Evolutionary conservation across 768 basidiomycete genomes (phyloP), one percentile per base, ranked within the genome.

Genomic region (Tulasnella sp.): DNA sequence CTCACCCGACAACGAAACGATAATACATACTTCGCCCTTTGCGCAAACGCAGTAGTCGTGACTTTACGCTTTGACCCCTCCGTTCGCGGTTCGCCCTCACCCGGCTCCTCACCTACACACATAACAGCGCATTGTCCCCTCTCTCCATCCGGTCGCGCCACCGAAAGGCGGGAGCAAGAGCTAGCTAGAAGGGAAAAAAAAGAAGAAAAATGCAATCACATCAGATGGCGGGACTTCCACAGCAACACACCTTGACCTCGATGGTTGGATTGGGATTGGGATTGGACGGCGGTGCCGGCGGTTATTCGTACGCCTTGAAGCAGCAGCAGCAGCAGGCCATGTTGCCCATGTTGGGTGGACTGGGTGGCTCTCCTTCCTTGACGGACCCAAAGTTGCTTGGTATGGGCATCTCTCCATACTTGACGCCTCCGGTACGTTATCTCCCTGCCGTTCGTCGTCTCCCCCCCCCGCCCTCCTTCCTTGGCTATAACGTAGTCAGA

Each of bases 391-490:
- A 40, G 71, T 40, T 46, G n/a, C 71, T 46, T 37, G 57, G 57
- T 13, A 44, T 46, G 51, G 48, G 51, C 20, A 26, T 67, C 29
- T 75, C 74, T 9, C 51, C 74, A 16, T 75, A 75, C 57, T 55
- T 74, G 48, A 74, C 73, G 37, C 51, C 73, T 37, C 74, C 74
- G 57, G 74, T 75, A 75, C 46, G 74, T 75, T 75, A n/a, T 29
- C 15, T 48, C 5, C 20, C 20, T 29, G 2, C 29, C 11, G n/a
- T 61, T 32, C 57, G 37, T 32, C 16, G 18, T 39, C 46, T 32
- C 11, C 57, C 57, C n/a, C 23, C 15, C 57, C n/a, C n/a, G n/a
- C 57, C 11, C n/a, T 61, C 57, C n/a, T 61, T 13, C 29, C 23
- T 61, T 26, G 20, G 7, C 32, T 18, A 13, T 5, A 39, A 16